A percentile compares a stretch with the other conserved stretches of the same genome.
Conservation (phyloP, 2,329 filamentous ascomycete species). For the Juglanconis oblonga region DNA sequence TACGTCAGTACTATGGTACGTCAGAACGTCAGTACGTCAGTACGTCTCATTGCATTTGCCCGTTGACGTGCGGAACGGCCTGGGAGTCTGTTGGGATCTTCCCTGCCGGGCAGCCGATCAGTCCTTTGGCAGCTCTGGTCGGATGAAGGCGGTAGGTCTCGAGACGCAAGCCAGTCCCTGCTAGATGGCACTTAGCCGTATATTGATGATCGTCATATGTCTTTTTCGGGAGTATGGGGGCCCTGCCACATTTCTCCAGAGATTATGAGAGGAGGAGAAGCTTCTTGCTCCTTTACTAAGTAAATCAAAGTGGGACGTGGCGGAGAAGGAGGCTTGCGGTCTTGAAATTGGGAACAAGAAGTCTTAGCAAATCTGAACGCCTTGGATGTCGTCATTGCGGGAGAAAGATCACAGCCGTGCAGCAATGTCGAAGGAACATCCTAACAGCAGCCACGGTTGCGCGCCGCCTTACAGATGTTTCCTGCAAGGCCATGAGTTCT, state of each 20-base stretch:
- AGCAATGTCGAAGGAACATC: not conserved
- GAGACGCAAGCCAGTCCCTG: constrained; percentile 10
- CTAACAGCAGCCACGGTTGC: not conserved
- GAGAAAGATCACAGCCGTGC: not conserved
- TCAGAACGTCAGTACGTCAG: not conserved
- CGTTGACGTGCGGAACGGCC: constrained; percentile 15
- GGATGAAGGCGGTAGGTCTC: not conserved
- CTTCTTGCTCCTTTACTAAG: not conserved
- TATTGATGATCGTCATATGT: not conserved
- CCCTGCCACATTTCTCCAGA: not conserved
- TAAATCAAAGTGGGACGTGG: not conserved
- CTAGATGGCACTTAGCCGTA: not conserved
- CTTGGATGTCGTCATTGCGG: not conserved
- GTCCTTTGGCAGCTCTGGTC: constrained; percentile 7
- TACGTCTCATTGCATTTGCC: not conserved
- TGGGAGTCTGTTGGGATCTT: constrained; percentile 11
- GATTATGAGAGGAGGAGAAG: not conserved
- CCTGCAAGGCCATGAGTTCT: not conserved
- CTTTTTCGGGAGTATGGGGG: not conserved
- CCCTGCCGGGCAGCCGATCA: constrained; percentile 8
- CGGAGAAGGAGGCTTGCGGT: not conserved
- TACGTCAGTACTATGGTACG: not conserved
- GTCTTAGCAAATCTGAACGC: not conserved
- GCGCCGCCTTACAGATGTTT: not conserved
- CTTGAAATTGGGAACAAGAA: not conserved